Evolutionary conservation across 78 protist genomes (phyloP).

Genomic region (Chrysochromulina tobinii): DNA sequence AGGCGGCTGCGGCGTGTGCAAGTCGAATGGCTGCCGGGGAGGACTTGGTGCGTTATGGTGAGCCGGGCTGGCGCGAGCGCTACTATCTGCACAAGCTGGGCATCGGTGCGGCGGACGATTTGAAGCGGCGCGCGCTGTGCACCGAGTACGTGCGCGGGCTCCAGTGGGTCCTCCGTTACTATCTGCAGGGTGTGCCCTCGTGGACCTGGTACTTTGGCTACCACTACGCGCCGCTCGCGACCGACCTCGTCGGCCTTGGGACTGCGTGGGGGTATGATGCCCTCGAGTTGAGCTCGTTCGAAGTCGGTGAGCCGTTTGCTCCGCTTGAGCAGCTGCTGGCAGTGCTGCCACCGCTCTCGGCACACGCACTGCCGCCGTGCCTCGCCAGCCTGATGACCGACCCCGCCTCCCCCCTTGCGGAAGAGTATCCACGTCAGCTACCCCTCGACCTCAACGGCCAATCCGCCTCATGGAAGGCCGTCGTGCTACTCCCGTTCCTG

Average conservation of each 20-base stretch:
- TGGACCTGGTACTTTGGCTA: conserved; percentile 96
- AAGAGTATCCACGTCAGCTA: conserved; percentile 82
- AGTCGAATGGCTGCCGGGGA: not conserved
- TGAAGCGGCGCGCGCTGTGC: too few relatives aligned
- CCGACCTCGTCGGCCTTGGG: conserved; percentile 46
- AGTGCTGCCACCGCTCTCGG: conserved; percentile 82
- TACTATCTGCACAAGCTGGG: conserved; percentile 82
- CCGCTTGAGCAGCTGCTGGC: conserved; percentile 94
- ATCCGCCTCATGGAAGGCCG: conserved; percentile 71
- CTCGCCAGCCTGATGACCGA: conserved; percentile 40
- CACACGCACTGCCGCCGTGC: conserved; percentile 69
- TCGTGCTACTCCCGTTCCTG: conserved; percentile 92
- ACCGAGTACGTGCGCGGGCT: conserved; percentile 83
- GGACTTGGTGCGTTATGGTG: conserved; percentile 59
- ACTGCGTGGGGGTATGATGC: not conserved
- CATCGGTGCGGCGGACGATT: not conserved
- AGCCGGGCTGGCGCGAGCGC: conserved; percentile 85
- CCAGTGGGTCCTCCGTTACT: conserved; percentile 93
- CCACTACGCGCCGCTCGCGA: conserved; percentile 92
- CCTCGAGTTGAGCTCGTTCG: not conserved
- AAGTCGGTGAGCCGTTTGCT: conserved; percentile 65
- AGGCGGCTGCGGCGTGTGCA: too few relatives aligned
- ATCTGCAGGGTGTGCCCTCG: conserved; percentile 87
- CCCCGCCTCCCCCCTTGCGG: conserved; percentile 66
- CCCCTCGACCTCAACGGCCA: conserved; percentile 75